Conservation (phyloP, 202 grass and related monocot genomes). For the Elaeis oleifera region DNA sequence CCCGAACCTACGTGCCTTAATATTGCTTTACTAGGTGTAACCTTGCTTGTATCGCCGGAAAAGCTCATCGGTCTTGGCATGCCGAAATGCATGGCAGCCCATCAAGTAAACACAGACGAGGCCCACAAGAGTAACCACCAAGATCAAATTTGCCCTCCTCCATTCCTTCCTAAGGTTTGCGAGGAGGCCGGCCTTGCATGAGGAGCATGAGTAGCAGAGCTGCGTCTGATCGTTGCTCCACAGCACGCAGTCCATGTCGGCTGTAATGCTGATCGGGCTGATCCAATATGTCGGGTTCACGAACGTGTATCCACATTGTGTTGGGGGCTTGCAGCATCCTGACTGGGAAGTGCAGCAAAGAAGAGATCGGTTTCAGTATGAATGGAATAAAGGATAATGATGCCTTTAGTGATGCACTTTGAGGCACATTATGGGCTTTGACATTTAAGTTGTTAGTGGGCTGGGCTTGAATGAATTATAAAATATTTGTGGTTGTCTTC, state of each 20-base stretch:
- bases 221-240: slow-evolving; percentile 4
- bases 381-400: too few relatives aligned
- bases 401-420: too few relatives aligned
- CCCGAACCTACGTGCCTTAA: too few relatives aligned
- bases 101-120: slow-evolving; percentile 4
- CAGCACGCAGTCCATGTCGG: slow-evolving; percentile 1
- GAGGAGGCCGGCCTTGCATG: slow-evolving; percentile 2
- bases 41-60: slow-evolving; percentile 4
- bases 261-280: not conserved
- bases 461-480: too few relatives aligned
- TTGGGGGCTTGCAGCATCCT: slow-evolving; percentile 4
- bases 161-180: not conserved
- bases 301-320: not conserved
- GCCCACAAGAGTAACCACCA: not conserved
- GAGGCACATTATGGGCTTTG: too few relatives aligned
- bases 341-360: not conserved
- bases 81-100: not conserved
- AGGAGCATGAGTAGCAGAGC: not conserved
- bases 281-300: slow-evolving; percentile 4
- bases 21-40: too few relatives aligned
- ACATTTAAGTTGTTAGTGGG: too few relatives aligned
- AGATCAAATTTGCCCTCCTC: not conserved
- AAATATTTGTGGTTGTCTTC: too few relatives aligned
- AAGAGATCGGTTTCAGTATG: too few relatives aligned
- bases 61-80: not conserved